A percentile compares a stretch with the other conserved stretches of the same genome.
These are phyloP conservation scores for Aegilops tauschii DNA, from an alignment of 176 grass and related monocot genomes.

Conservation along the genomic window DNA sequence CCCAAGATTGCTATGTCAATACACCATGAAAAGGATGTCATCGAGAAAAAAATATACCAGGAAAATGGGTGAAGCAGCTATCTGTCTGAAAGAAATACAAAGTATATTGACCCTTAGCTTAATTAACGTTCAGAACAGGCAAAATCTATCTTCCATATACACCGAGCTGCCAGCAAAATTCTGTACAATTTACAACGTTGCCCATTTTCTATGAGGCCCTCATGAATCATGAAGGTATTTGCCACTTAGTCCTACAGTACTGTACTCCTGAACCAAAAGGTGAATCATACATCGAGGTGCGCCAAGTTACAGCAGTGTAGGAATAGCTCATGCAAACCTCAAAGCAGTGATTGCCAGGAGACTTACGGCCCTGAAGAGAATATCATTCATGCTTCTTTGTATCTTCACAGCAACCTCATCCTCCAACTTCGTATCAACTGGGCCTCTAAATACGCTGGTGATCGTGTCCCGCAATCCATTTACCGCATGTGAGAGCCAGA, in stretches of 20 bases:
- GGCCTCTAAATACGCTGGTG: conserved; percentile 42
- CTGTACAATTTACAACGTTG: conserved; percentile 41
- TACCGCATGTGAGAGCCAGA: conserved; percentile 85
- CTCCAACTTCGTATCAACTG: conserved; percentile 41
- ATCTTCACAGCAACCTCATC: conserved; percentile 53
- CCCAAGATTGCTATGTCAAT: too few species aligned
- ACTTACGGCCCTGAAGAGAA: conserved; percentile 56
- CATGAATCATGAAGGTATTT: neutral
- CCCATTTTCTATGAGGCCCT: conserved; percentile 28
- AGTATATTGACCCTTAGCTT: neutral
- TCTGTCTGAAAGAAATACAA: neutral
- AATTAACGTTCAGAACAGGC: neutral
- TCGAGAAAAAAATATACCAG: neutral
- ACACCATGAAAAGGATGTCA: too few species aligned
- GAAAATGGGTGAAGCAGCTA: neutral
- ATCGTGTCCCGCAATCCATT: conserved; percentile 71
- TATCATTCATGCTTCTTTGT: conserved; percentile 54
- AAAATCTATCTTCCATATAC: conserved; percentile 29
- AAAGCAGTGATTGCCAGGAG: conserved; percentile 66
- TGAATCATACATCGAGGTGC: neutral
- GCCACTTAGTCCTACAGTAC: conserved; percentile 22
- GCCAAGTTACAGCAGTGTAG: neutral
- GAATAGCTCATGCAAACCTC: conserved; percentile 54
- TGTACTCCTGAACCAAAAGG: conserved; percentile 34
- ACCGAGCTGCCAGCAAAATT: conserved; percentile 35